Base-by-base conservation (phyloP, 1,284 basidiomycete species). In the Wallemia hederae region DNA sequence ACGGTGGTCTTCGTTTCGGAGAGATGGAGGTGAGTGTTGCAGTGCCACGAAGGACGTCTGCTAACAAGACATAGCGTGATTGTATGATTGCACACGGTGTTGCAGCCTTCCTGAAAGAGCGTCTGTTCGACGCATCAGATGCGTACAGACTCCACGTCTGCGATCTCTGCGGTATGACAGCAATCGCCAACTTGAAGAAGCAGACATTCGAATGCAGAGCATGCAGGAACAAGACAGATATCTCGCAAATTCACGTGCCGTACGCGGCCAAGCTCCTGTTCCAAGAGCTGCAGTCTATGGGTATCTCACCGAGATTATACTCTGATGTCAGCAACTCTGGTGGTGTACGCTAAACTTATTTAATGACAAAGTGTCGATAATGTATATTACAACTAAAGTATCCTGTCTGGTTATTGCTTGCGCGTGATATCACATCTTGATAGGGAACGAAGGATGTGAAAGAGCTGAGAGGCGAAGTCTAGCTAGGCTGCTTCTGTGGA, bases 31-130 rank as follows among this genome's bases (percentile, higher is more conserved):
- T 73, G 63, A 63, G 71, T 66, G 1, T 2, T 24, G 15, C 49
- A 60, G 24, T 25, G 39, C 25, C 25, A 24, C 55, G 2, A 14
- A 26, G 27, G 22, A 1, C 11, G 26, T 0, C 24, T 24, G 26
- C 59, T 63, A 26, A 60, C 26, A 1, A 2, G 15, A 17, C 26
- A 24, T 22, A 70, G 71, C 85, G 88, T 71, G 91, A 97, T 80
- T 98, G 92, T 72, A 98, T 99, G 94, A 96, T 99, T 65, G 94
- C 92, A 34, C 94, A 99, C 74, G 94, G 94, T 71, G 91, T 97
- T 65, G 92, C 94, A 33, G 86, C 81, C 1, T 99, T 99, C 81
- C 72, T 98, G 71, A 92, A 92, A 72, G 89, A 92, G 74, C 82
- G 88, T 65, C 75, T 92, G 70, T 91, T 89, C 67, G 88, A 89